Base-by-base conservation (phyloP, 805 yeast species). In the Spencermartinsiella europaea region DNA sequence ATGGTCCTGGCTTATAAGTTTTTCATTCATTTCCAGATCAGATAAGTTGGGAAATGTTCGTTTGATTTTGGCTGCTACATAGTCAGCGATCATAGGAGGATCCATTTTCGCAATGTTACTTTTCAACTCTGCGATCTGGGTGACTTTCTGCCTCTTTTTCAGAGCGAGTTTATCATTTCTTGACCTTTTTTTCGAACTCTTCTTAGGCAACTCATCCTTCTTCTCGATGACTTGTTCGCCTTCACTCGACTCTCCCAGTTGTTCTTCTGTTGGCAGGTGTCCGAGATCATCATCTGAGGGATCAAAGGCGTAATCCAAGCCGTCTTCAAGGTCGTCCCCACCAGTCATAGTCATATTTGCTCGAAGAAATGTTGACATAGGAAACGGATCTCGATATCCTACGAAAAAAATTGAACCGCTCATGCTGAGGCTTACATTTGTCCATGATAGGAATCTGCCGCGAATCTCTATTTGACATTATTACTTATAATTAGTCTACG, bases 301-400 rank as follows among this genome's bases (percentile, higher is more conserved):
- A 34, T 74, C 77, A 20, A 76, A 69, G 3, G 71, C 74, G 59
- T 84, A 85, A 2, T 73, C 83, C 42, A 87, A 68, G 2, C 88
- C 91, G 60, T 86, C 95, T 43, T 85, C 90, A 48, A 87, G 69
- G 50, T 83, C 95, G 63, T 88, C 95, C 14, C 75, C 84, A 7
- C 51, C 58, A 19, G 45, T 47, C 37, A 15, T 7, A 25, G 31
- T 25, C 31, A 25, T 25, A 25, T 25, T 25, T 25, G n/a, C n/a
- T n/a, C n/a, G n/a, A n/a, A n/a, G n/a, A n/a, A n/a, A n/a, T n/a
- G n/a, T n/a, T 28, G n/a, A 28, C 33, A 10, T 28, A 28, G n/a
- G n/a, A n/a, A n/a, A n/a, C n/a, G n/a, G n/a, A n/a, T n/a, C n/a
- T n/a, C n/a, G n/a, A n/a, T n/a, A n/a, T n/a, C n/a, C n/a, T n/a